Evolutionary conservation across 2,329 filamentous ascomycete genomes (phyloP), one percentile per base, ranked within the genome.

Genomic region (Phialophora macrospora): DNA sequence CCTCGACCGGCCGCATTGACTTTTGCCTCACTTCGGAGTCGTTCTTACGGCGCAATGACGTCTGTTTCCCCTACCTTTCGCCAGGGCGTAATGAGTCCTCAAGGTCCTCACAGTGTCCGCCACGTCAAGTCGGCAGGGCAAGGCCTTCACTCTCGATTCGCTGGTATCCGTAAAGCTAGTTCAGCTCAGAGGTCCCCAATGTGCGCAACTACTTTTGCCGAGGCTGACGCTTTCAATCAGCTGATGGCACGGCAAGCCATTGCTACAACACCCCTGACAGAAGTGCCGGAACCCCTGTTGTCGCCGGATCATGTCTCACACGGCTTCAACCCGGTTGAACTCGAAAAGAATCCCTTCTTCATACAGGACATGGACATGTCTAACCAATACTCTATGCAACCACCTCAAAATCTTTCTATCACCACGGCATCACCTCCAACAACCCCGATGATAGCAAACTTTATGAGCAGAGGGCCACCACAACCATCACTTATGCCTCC

Each of bases 131-230:
- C 79, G 17, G 75, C 79, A 17, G 72, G 72, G 3, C 80, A 81
- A 65, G 77, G 75, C 64, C 75, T 82, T 8, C 78, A 78, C 70
- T 75, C 78, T 55, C 75, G 78, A 38, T 82, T 80, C 69, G 78
- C 79, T 0, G 80, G 81, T 56, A 76, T 83, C 30, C 74, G 81
- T 22, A 83, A 83, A 70, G 73, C 77, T 5, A 80, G 79, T 24
- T 76, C 77, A 49, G 74, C 79, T 54, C 81, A 81, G 58, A 76
- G 79, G 30, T 83, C 81, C n/a, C 81, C 81, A 24, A 73, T 82
- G 41, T 80, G 79, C 54, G 75, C 81, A 57, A 74, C 78, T 20
- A 79, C 75, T 5, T 82, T 82, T 68, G 74, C 79, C n/a, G 80
- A 82, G 38, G 73, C 78, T 6, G 78, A 77, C 20, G 74, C 74